Evolutionary conservation across 495 filamentous ascomycete genomes (phyloP), one percentile per base, ranked within the genome.

Genomic region (Tuber melanosporum): DNA sequence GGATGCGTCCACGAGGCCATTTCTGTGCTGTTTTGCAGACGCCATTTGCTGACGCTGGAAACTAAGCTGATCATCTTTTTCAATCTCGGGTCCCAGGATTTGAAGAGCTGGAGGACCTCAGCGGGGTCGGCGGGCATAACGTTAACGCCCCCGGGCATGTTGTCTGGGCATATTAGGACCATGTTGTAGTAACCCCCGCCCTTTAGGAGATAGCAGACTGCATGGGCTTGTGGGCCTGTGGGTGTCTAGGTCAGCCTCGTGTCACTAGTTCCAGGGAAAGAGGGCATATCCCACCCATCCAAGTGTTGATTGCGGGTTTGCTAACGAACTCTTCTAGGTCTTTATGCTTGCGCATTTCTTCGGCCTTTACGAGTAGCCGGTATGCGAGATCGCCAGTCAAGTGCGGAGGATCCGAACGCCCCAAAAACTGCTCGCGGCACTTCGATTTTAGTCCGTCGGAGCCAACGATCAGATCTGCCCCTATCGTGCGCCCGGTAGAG

Each of bases 271-370:
- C 57, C 32, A 2, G 12, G 6, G 57, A 19, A 17, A 4, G 57
- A 36, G 57, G 57, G 20, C 26, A 39, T 42, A 42, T 46, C 72
- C 20, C 32, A 0, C 92, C 91, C 43, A 92, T 81, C 92, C 92
- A 94, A 79, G 92, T 91, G 76, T 92, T 87, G 20, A 92, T 90
- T 22, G 87, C 87, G 0, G 90, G 88, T 32, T 89, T 84, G 10
- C 81, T 72, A 0, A 90, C 85, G 76, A 87, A 84, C 70, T 85
- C 73, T 26, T 72, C 74, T 2, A 90, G 81, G 26, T 86, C 85
- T 1, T 84, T 84, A 19, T 87, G 84, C 70, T 87, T 86, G 45
- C 85, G 84, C 71, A 90, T 84, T 71, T 90, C 85, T 32, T 86
- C 83, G 8, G 84, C 84, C 15, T 86, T 84, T 44, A 91, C 84